Conservation (phyloP, 1,284 basidiomycete genomes). For the Golubevia sp. region DNA sequence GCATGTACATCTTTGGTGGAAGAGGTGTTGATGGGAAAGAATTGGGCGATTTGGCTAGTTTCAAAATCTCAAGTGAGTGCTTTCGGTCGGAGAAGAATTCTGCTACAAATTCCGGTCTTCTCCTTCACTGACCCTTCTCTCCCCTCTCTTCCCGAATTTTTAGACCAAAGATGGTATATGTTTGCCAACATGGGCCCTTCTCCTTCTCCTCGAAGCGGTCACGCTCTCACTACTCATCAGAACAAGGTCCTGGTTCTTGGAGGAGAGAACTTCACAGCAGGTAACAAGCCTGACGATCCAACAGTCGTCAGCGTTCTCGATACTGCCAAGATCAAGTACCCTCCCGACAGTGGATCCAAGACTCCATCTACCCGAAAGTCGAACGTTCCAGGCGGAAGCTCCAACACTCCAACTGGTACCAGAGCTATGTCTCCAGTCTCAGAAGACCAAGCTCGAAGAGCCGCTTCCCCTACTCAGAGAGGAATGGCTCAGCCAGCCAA, state of each 20-base stretch:
- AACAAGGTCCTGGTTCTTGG: constrained; percentile 89
- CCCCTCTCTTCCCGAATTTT: constrained; percentile 67
- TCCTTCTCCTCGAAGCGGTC: constrained; percentile 86
- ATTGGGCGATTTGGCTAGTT: constrained; percentile 89
- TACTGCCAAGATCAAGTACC: constrained; percentile 60
- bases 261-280: constrained; percentile 79
- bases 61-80: constrained; percentile 87
- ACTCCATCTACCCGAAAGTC: constrained; percentile 15
- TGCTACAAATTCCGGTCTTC: background rate
- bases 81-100: constrained; percentile 1
- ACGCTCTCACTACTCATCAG: constrained; percentile 89
- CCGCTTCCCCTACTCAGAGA: constrained; percentile 28
- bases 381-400: constrained; percentile 13
- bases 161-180: constrained; percentile 85
- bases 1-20: constrained; percentile 97
- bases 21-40: constrained; percentile 97
- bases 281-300: constrained; percentile 76
- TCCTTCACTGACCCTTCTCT: background rate
- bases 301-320: constrained; percentile 75
- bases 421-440: constrained; percentile 27
- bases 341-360: constrained; percentile 40
- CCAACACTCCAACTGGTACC: constrained; percentile 12
- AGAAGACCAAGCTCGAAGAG: constrained; percentile 19
- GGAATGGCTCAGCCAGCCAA: constrained; percentile 5
- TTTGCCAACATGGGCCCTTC: constrained; percentile 99